Conservation (phyloP, 257 asterid species). For the Avicennia marina region DNA sequence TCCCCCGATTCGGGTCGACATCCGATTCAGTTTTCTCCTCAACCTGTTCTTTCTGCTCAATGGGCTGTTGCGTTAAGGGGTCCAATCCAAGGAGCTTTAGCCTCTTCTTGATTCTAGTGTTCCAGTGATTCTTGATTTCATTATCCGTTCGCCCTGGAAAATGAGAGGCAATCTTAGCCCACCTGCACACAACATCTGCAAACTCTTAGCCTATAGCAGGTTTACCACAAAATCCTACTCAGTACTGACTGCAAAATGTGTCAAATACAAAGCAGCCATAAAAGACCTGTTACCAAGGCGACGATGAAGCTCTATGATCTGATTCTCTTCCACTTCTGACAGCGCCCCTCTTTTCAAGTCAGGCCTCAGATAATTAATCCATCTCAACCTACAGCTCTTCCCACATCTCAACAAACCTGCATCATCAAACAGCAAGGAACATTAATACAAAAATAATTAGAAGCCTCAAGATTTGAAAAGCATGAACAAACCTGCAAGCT, state of each 20-base stretch:
- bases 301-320: constrained; percentile 60
- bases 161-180: constrained; percentile 74
- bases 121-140: constrained; percentile 73
- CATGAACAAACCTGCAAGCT: constrained; percentile 50
- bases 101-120: constrained; percentile 67
- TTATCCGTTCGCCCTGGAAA: constrained; percentile 72
- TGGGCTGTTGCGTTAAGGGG: constrained; percentile 44
- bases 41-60: constrained; percentile 4
- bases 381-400: constrained; percentile 65
- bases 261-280: too few species aligned
- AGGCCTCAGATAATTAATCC: constrained; percentile 53
- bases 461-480: too few species aligned
- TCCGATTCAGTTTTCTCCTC: not conserved
- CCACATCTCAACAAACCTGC: constrained; percentile 57
- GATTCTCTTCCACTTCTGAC: constrained; percentile 55
- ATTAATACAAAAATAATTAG: too few species aligned
- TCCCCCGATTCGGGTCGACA: too few species aligned
- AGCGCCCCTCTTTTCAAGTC: constrained; percentile 64
- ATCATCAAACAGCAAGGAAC: too few species aligned
- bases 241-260: too few species aligned
- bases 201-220: too few species aligned
- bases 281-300: constrained; percentile 68
- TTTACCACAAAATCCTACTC: too few species aligned
- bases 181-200: constrained; percentile 32
- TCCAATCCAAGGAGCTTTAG: constrained; percentile 38